Evolutionary conservation across 140 eudicot species (phyloP).

Genomic region (Flaveria floridana): DNA sequence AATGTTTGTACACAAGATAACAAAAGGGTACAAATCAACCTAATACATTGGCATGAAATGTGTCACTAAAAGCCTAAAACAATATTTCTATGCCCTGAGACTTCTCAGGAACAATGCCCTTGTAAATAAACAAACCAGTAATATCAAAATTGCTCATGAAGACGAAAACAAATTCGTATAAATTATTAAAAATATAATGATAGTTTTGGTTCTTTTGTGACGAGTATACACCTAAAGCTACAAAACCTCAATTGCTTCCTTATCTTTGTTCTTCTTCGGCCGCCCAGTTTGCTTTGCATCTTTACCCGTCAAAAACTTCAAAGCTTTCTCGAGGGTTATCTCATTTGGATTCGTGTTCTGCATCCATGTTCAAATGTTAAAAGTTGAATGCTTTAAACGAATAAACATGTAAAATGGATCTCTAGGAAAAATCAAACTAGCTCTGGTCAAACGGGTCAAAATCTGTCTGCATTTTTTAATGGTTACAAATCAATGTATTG

Average conservation of each 20-base stretch:
- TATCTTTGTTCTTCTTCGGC: conserved; percentile 53
- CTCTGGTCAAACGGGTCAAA: background rate
- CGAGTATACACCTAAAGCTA: conserved; percentile 27
- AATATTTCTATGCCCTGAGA: background rate
- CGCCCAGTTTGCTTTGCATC: conserved; percentile 66
- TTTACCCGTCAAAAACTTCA: conserved; percentile 61
- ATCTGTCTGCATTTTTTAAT: background rate
- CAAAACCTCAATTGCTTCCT: conserved; percentile 43
- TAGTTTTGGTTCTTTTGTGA: background rate
- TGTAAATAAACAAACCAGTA: background rate
- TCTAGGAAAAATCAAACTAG: background rate
- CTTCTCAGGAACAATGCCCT: background rate
- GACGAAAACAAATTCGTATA: conserved; percentile 19
- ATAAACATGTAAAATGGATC: background rate
- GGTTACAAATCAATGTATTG: background rate
- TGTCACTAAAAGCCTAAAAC: background rate
- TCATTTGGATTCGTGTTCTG: conserved; percentile 63
- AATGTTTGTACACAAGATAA: conserved; percentile 1
- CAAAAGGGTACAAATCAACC: conserved; percentile 6
- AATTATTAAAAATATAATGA: conserved; percentile 8
- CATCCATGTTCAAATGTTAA: conserved; percentile 10
- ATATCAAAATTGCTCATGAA: conserved; percentile 1
- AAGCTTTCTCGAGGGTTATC: conserved; percentile 66
- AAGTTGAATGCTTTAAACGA: background rate
- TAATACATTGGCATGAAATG: conserved; percentile 6